These are phyloP conservation scores for Powellomyces hirtus DNA, from an alignment of 192 early-diverging fungal species.

Conservation along the genomic window DNA sequence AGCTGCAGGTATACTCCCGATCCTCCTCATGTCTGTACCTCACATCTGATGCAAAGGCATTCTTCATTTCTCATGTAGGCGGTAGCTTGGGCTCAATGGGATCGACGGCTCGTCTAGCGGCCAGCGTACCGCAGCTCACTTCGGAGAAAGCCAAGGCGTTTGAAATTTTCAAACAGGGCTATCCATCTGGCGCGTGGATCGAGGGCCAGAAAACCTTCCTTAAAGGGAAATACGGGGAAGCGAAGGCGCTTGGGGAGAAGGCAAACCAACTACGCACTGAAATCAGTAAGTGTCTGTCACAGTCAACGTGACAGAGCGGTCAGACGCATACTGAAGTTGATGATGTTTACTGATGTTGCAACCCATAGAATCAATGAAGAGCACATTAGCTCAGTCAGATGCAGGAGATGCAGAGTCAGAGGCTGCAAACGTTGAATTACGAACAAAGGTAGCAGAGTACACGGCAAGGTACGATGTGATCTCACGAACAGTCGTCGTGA, in stretches of 20 bases:
- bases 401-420: background rate
- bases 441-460: background rate
- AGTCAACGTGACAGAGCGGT: background rate
- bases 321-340: background rate
- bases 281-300: constrained; percentile 44
- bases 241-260: constrained; percentile 50
- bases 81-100: no score
- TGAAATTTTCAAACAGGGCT: constrained; percentile 51
- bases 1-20: no score
- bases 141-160: constrained; percentile 59
- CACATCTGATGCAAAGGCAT: no score
- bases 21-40: no score
- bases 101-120: background rate
- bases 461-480: background rate
- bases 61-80: no score
- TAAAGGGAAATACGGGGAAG: constrained; percentile 52
- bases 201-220: constrained; percentile 56
- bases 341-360: background rate
- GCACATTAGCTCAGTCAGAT: background rate
- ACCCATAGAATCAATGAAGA: constrained; percentile 14
- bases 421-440: background rate
- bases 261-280: constrained; percentile 38
- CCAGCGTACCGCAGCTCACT: constrained; percentile 36
- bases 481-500: no score
- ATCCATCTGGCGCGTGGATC: constrained; percentile 54